phyloP scores from a whole-genome alignment of 208 protist species.

The Crithidia acanthocephali region DNA sequence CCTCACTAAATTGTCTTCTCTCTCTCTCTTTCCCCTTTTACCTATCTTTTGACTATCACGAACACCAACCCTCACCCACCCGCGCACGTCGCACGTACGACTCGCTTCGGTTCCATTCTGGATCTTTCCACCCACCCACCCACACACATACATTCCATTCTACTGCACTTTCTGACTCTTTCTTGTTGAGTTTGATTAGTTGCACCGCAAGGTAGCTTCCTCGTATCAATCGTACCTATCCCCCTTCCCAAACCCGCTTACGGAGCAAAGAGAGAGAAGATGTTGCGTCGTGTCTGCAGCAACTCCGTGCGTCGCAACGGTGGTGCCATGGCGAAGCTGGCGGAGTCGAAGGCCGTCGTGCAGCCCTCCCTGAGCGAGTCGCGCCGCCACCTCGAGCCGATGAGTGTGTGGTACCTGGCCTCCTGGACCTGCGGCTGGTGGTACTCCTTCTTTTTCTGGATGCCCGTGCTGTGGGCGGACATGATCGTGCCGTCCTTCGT shows the following conservation, averaged over 20 bases:
- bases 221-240: not conserved
- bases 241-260: not conserved
- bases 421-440: slow-evolving; percentile 87
- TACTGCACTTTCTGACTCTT: not conserved
- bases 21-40: not conserved
- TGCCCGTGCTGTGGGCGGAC: slow-evolving; percentile 88
- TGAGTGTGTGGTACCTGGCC: slow-evolving; percentile 88
- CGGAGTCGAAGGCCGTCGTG: slow-evolving; percentile 33
- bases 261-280: slow-evolving; percentile 8
- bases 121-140: not conserved
- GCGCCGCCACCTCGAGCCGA: slow-evolving; percentile 84
- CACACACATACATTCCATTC: not conserved
- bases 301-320: slow-evolving; percentile 41
- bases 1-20: too few relatives aligned
- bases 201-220: not conserved
- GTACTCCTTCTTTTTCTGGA: slow-evolving; percentile 91
- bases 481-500: slow-evolving; percentile 85
- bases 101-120: not conserved
- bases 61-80: too few relatives aligned
- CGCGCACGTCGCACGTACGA: too few relatives aligned
- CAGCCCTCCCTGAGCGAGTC: slow-evolving; percentile 44
- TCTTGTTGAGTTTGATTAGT: not conserved
- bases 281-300: slow-evolving; percentile 54
- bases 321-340: slow-evolving; percentile 41
- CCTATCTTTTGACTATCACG: slow-evolving; percentile 2